phyloP scores from a whole-genome alignment of 2,329 filamentous ascomycete species.

The Fusarium torulosum region DNA sequence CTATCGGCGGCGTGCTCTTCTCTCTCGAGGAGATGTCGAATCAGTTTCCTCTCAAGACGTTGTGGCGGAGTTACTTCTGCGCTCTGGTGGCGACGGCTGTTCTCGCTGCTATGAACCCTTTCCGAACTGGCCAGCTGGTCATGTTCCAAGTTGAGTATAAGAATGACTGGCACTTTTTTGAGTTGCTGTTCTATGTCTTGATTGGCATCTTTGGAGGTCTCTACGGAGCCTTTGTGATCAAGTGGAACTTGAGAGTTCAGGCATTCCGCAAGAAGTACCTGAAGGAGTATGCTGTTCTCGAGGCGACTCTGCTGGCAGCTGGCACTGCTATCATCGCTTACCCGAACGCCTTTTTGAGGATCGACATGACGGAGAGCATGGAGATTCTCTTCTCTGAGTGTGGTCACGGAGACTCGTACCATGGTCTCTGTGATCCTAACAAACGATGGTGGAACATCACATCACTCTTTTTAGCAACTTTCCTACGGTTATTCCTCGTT shows the following conservation, averaged over 20 bases:
- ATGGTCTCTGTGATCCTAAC: conserved; percentile 85
- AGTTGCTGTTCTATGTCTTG: conserved; percentile 90
- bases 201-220: conserved; percentile 93
- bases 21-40: conserved; percentile 98
- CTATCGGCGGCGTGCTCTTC: conserved; percentile 96
- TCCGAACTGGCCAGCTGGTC: conserved; percentile 95
- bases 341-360: conserved; percentile 92
- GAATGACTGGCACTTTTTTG: conserved; percentile 97
- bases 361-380: conserved; percentile 99
- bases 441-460: conserved; percentile 83
- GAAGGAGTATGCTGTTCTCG: conserved; percentile 83
- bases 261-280: conserved; percentile 96
- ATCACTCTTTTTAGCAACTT: conserved; percentile 82
- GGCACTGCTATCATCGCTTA: conserved; percentile 94
- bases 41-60: conserved; percentile 94
- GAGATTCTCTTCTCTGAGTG: conserved; percentile 97
- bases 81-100: conserved; percentile 94
- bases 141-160: conserved; percentile 99
- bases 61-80: conserved; percentile 99
- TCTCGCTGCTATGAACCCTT: conserved; percentile 95
- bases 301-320: conserved; percentile 85
- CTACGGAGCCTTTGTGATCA: conserved; percentile 97
- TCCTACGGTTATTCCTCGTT: conserved; percentile 85
- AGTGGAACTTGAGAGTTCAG: conserved; percentile 93
- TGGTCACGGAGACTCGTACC: conserved; percentile 87